Conservation (phyloP, 768 basidiomycete species). For the Termitomyces sp. region DNA sequence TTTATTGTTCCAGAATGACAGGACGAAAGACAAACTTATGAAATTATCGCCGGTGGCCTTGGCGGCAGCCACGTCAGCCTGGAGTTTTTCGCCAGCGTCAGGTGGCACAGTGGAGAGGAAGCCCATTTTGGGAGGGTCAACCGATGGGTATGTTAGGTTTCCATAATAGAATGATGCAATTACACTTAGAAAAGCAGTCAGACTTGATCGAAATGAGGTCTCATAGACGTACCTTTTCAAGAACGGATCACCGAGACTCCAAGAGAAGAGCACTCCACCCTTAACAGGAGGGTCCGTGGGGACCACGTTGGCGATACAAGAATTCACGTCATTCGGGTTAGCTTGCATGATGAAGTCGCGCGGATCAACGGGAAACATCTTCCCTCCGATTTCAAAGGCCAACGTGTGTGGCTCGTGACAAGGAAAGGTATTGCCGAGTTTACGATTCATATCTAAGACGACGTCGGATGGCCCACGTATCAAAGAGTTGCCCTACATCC, state of each 20-base stretch:
- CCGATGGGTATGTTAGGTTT: conserved; percentile 61
- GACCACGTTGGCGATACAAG: conserved; percentile 52
- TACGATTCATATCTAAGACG: conserved; percentile 37
- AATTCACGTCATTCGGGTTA: conserved; percentile 27
- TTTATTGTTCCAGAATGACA: background rate
- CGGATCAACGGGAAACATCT: conserved; percentile 68
- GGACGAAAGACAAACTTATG: conserved; percentile 23
- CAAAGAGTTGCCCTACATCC: conserved; percentile 63
- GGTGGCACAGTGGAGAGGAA: conserved; percentile 65
- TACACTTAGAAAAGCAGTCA: conserved; percentile 37
- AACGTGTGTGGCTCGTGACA: conserved; percentile 61
- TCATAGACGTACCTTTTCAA: conserved; percentile 54
- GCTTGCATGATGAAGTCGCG: conserved; percentile 58
- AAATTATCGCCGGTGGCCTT: conserved; percentile 26
- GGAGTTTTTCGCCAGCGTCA: conserved; percentile 38
- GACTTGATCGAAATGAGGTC: background rate
- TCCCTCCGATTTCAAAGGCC: conserved; percentile 64
- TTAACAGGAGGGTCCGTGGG: conserved; percentile 56
- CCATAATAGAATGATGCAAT: conserved; percentile 69
- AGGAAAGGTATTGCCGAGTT: conserved; percentile 41
- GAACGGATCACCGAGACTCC: conserved; percentile 77
- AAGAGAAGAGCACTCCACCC: conserved; percentile 64
- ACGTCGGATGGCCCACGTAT: conserved; percentile 72
- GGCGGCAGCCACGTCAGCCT: conserved; percentile 23
- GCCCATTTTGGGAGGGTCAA: conserved; percentile 65